Evolutionary conservation across 345 rosid genomes (phyloP).

Genomic region (Salix caprea): DNA sequence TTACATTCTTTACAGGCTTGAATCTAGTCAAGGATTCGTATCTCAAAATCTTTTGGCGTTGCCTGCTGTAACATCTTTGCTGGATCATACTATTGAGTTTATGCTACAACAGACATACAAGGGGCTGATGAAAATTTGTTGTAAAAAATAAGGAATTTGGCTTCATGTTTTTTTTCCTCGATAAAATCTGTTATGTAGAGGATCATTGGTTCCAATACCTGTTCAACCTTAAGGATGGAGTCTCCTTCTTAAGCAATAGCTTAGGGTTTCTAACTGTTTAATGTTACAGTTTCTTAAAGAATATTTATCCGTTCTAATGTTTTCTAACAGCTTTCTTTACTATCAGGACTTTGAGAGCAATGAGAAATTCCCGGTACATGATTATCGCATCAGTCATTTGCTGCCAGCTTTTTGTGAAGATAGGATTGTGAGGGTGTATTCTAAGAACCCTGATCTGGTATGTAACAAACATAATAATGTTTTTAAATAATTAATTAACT

Average conservation of each 20-base stretch:
- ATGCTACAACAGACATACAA: background rate
- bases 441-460: constrained; percentile 55
- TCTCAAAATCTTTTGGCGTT: background rate
- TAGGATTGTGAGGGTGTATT: constrained; percentile 50
- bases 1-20: background rate
- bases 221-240: background rate
- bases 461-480: background rate
- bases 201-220: background rate
- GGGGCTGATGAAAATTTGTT: background rate
- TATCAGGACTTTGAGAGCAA: constrained; percentile 41
- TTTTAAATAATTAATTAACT: background rate
- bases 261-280: background rate
- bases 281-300: background rate
- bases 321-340: constrained; percentile 11
- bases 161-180: background rate
- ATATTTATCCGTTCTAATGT: background rate
- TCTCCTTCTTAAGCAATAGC: background rate
- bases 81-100: too few relatives aligned
- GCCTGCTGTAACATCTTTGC: background rate
- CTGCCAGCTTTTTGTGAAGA: constrained; percentile 43
- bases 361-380: constrained; percentile 27
- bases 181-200: background rate
- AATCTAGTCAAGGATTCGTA: background rate
- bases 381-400: constrained; percentile 42
- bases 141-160: too few relatives aligned